These are phyloP conservation scores for Stephania yunnanensis DNA, from an alignment of 164 flowering plant species.

Conservation along the genomic window DNA sequence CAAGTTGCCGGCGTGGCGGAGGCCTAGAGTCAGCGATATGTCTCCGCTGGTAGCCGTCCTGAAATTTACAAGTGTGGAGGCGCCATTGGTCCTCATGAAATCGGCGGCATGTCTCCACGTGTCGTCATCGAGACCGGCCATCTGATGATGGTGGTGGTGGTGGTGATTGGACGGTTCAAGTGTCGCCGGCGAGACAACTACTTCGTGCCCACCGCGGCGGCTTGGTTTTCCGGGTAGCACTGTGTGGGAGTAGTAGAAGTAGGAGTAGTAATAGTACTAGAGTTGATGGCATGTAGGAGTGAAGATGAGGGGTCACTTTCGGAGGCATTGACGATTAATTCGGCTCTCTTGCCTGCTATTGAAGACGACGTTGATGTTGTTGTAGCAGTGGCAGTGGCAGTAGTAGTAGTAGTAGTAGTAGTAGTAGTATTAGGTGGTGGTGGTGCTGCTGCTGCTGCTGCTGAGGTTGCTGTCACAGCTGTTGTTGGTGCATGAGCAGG, in stretches of 20 bases:
- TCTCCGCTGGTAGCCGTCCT: slow-evolving; percentile 49
- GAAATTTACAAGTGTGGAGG: slow-evolving; percentile 38
- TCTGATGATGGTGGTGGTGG: slow-evolving; percentile 5
- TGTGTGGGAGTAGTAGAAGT: slow-evolving; percentile 1
- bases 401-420: too few species aligned
- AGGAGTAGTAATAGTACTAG: not conserved
- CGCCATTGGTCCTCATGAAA: slow-evolving; percentile 20
- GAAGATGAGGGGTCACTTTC: slow-evolving; percentile 34
- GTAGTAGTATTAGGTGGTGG: not conserved
- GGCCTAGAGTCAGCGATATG: slow-evolving; percentile 79
- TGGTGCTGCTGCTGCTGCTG: slow-evolving; percentile 3
- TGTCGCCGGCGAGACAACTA: not conserved
- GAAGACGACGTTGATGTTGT: slow-evolving; percentile 16
- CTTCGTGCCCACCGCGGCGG: slow-evolving; percentile 1
- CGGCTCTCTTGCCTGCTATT: slow-evolving; percentile 29
- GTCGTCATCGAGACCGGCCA: not conserved
- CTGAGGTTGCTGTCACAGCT: not conserved
- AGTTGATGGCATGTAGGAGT: slow-evolving; percentile 23
- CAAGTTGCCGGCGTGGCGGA: slow-evolving; percentile 68
- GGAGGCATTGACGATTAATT: slow-evolving; percentile 22
- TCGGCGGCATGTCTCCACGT: slow-evolving; percentile 10
- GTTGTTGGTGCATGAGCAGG: slow-evolving; percentile 6
- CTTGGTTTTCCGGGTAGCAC: slow-evolving; percentile 23
- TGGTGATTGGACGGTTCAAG: slow-evolving; percentile 3
- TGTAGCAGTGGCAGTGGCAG: too few species aligned